Evolutionary conservation across 2,329 filamentous ascomycete genomes (phyloP), one percentile per base, ranked within the genome.

Genomic region (Lecanicillium sp.): DNA sequence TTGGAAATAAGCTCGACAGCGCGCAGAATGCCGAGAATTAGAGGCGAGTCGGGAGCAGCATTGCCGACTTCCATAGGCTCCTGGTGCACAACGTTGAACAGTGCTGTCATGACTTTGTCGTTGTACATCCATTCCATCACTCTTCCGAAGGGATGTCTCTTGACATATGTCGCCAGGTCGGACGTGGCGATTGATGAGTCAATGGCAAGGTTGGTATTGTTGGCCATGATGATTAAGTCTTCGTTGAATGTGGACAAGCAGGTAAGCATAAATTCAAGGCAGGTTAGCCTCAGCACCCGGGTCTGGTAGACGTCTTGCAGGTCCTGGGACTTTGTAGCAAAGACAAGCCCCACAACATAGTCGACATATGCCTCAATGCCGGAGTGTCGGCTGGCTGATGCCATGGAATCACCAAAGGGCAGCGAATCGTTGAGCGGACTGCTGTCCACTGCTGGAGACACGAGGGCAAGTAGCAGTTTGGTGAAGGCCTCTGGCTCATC

Each of bases 111-210:
- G 19, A 96, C 87, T 54, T 86, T 88, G 59, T 94, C 88, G 61
- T 95, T 96, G 66, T 95, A 95, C 67, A 98, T 80, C 90, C 93
- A 97, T 62, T 98, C 93, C 87, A 97, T 96, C 14, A 95, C 84
- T 51, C 94, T 82, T 3, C 87, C 83, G 60, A 97, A 98, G 0
- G 94, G 91, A 67, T 98, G 94, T 45, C 95, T 77, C 20, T 83
- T 81, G 50, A 93, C 82, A 62, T 98, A 99, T 5, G 79, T 77
- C 42, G 83, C 80, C 4, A 97, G 72, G 48, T 87, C 86, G 3
- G 84, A 85, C 4, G 87, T 77, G 35, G 77, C 77, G 54, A 95
- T 87, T 14, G 86, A 79, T 9, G 77, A 69, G 62, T 96, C 90
- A 14, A 95, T 82, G 21, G 79, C 72, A 24, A 94, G 74, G 51